These are phyloP conservation scores for Lasiosphaeria ovina DNA, from an alignment of 495 filamentous ascomycete species.

Conservation along the genomic window DNA sequence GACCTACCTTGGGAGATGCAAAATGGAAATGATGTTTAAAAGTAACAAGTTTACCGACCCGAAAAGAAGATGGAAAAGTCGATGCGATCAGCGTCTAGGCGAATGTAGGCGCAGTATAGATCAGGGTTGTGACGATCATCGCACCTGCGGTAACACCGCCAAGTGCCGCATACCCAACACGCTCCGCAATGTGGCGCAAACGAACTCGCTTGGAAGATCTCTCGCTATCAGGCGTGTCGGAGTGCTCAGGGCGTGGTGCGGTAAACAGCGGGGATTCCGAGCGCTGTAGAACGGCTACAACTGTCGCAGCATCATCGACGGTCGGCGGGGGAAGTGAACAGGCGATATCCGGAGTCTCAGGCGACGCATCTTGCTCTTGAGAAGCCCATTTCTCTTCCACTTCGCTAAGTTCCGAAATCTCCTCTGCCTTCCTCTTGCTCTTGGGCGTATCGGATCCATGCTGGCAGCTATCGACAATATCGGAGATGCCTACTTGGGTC, in stretches of 20 bases:
- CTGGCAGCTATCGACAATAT: constrained; percentile 28
- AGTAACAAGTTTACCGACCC: too few relatives aligned
- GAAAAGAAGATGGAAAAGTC: background rate
- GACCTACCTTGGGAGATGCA: too few relatives aligned
- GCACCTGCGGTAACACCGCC: constrained; percentile 41
- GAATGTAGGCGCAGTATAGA: constrained; percentile 44
- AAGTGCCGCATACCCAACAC: constrained; percentile 38
- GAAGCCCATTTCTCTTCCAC: constrained; percentile 26
- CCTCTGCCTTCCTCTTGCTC: constrained; percentile 35
- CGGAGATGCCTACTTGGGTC: constrained; percentile 29
- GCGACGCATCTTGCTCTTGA: background rate
- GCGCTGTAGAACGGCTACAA: background rate
- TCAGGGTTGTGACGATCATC: constrained; percentile 37
- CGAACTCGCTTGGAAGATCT: constrained; percentile 29
- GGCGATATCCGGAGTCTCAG: background rate
- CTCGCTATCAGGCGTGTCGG: background rate
- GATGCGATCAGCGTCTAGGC: constrained; percentile 12
- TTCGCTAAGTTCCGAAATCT: constrained; percentile 32
- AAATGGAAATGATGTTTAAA: too few relatives aligned
- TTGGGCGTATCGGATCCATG: background rate
- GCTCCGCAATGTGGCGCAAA: constrained; percentile 37
- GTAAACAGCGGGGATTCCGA: background rate
- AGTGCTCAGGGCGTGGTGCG: background rate
- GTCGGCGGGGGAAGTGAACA: background rate
- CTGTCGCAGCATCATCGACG: background rate